Evolutionary conservation across 1,284 basidiomycete species (phyloP).

Genomic region (Leccinum angustisporum): DNA sequence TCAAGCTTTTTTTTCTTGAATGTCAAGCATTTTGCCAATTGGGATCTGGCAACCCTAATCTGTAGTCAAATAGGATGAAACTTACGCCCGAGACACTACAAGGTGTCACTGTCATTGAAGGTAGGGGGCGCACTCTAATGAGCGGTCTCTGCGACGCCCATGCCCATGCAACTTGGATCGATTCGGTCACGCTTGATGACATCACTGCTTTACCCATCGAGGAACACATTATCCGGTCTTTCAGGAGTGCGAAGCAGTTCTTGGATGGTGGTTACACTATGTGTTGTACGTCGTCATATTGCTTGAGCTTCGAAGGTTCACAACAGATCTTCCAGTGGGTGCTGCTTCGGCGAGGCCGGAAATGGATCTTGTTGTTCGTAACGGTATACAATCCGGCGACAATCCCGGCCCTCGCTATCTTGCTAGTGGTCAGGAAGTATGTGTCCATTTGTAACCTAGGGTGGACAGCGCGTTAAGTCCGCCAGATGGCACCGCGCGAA

Average conservation of each 20-base stretch:
- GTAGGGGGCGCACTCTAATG: constrained; percentile 30
- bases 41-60: too few relatives aligned
- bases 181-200: constrained; percentile 27
- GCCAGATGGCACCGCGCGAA: constrained; percentile 32
- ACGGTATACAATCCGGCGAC: constrained; percentile 34
- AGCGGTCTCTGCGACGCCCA: constrained; percentile 33
- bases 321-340: constrained; percentile 19
- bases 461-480: background rate
- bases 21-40: too few relatives aligned
- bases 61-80: too few relatives aligned
- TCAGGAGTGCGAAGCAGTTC: constrained; percentile 30
- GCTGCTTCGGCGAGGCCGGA: constrained; percentile 34
- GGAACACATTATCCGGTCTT: constrained; percentile 29
- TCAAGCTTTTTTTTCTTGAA: too few relatives aligned
- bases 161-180: constrained; percentile 29
- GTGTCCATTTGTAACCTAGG: background rate
- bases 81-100: constrained; percentile 20
- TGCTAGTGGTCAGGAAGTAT: constrained; percentile 32
- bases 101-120: constrained; percentile 23
- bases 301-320: background rate
- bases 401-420: constrained; percentile 36
- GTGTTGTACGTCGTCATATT: constrained; percentile 24
- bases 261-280: constrained; percentile 35
- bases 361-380: constrained; percentile 31
- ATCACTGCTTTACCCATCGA: constrained; percentile 27